These are phyloP conservation scores for Spathaspora sp. DNA, from an alignment of 1,139 yeast genomes.

Conservation along the genomic window DNA sequence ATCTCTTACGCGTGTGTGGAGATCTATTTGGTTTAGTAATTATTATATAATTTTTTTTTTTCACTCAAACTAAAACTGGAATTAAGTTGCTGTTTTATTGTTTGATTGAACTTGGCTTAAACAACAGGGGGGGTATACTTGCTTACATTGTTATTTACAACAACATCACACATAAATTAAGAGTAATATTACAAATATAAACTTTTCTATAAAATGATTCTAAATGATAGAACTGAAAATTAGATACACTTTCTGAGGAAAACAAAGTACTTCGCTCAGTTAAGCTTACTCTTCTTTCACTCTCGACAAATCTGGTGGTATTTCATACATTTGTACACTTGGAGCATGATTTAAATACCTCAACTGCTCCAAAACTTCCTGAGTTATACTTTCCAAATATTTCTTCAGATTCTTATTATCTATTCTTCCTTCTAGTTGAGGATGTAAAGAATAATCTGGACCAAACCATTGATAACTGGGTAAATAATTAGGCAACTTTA, in stretches of 20 bases:
- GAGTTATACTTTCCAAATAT: slow-evolving; percentile 77
- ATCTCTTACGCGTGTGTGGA: too few relatives aligned
- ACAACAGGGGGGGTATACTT: too few relatives aligned
- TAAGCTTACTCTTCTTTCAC: slow-evolving; percentile 62
- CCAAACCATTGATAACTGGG: slow-evolving; percentile 90
- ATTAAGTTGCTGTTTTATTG: too few relatives aligned
- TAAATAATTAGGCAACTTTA: slow-evolving; percentile 71
- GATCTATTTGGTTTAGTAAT: too few relatives aligned
- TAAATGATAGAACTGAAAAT: too few relatives aligned
- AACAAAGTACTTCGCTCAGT: slow-evolving; percentile 34
- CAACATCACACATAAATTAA: too few relatives aligned
- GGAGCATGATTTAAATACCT: slow-evolving; percentile 89
- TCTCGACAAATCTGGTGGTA: slow-evolving; percentile 82
- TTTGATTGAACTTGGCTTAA: too few relatives aligned
- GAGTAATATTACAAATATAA: too few relatives aligned
- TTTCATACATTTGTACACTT: slow-evolving; percentile 86
- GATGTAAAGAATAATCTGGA: slow-evolving; percentile 89
- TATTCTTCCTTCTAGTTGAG: slow-evolving; percentile 81
- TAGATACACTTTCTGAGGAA: neutral
- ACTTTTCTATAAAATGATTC: too few relatives aligned
- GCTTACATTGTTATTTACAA: too few relatives aligned
- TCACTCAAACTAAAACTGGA: too few relatives aligned
- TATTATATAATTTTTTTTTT: too few relatives aligned
- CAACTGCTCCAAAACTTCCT: slow-evolving; percentile 77
- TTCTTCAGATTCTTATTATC: slow-evolving; percentile 87